Conservation (phyloP, 2,329 filamentous ascomycete genomes). For the Monilinia vaccinii-corymbosi region DNA sequence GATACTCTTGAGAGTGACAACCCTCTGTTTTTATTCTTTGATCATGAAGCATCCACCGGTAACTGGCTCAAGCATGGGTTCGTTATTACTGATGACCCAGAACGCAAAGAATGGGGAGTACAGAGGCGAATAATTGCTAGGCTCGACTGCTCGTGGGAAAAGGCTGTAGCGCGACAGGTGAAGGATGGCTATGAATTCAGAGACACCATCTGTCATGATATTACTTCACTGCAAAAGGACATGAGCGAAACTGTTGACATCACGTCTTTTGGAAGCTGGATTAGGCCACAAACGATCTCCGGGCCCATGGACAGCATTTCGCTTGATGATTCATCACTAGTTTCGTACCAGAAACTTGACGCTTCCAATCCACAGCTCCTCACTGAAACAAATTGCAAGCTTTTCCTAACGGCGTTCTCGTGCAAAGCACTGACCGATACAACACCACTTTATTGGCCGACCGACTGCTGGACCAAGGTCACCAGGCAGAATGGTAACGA, state of each 20-base stretch:
- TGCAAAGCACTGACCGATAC: not conserved
- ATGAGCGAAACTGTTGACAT: not conserved
- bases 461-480: not conserved
- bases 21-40: constrained; percentile 47
- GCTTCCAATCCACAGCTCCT: not conserved
- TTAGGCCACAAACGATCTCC: not conserved
- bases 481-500: not conserved
- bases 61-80: constrained; percentile 41
- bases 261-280: not conserved
- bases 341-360: not conserved
- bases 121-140: not conserved
- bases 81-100: constrained; percentile 40
- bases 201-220: not conserved
- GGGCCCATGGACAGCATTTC: not conserved
- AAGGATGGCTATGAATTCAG: not conserved
- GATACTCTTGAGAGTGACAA: not conserved
- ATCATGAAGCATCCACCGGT: constrained; percentile 40
- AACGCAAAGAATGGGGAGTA: not conserved
- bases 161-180: not conserved
- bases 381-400: not conserved
- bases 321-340: not conserved
- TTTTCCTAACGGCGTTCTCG: not conserved
- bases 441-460: not conserved
- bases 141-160: not conserved
- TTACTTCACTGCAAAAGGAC: not conserved